These are phyloP conservation scores for Rhodotorula diobovata DNA, from an alignment of 768 basidiomycete species.

Conservation along the genomic window DNA sequence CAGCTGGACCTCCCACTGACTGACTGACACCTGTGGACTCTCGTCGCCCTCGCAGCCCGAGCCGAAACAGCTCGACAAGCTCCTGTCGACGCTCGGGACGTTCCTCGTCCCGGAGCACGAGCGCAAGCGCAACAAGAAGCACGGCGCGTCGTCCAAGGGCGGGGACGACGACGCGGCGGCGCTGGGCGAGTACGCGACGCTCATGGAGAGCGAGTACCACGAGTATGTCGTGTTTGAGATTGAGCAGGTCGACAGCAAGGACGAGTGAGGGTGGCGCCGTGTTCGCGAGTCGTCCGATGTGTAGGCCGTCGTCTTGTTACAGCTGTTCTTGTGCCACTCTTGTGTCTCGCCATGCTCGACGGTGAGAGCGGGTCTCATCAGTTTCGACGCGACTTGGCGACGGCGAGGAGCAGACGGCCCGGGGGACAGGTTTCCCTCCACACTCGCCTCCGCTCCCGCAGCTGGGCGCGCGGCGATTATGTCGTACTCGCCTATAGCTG, in stretches of 20 bases:
- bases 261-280: not conserved
- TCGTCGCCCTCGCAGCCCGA: constrained; percentile 62
- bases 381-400: not conserved
- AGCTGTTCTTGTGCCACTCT: not conserved
- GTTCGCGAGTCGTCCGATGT: no score
- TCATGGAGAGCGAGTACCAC: constrained; percentile 93
- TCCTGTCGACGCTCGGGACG: constrained; percentile 66
- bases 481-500: not conserved
- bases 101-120: constrained; percentile 69
- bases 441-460: not conserved
- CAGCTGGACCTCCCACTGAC: not conserved
- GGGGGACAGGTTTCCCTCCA: not conserved
- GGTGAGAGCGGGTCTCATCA: not conserved
- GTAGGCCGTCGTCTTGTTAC: not conserved
- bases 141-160: constrained; percentile 32
- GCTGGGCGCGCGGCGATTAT: not conserved
- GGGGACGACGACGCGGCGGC: constrained; percentile 59
- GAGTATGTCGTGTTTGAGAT: constrained; percentile 93
- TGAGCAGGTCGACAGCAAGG: constrained; percentile 50
- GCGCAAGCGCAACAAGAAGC: constrained; percentile 51
- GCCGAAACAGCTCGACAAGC: constrained; percentile 73
- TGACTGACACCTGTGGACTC: not conserved
- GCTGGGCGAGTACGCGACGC: constrained; percentile 80
- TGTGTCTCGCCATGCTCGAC: no score
- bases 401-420: not conserved